A percentile compares a stretch with the other conserved stretches of the same genome.
phyloP scores from a whole-genome alignment of 805 yeast genomes.

The Yamadazyma paraphyllophila region DNA sequence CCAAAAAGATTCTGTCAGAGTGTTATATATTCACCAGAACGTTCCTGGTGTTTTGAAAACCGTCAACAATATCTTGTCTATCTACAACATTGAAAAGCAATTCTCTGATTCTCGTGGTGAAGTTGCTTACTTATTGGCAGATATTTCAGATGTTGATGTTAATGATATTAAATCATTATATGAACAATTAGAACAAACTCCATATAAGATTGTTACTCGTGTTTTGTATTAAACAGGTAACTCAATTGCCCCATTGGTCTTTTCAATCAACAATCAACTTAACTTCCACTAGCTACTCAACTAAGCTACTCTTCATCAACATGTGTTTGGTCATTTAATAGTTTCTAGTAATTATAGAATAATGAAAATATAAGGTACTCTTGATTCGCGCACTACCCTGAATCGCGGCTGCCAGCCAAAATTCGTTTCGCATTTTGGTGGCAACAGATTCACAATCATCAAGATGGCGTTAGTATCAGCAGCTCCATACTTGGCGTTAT shows the following conservation, averaged over 20 bases:
- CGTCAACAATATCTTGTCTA: constrained; percentile 91
- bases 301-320: no score
- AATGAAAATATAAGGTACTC: no score
- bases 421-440: constrained; percentile 7
- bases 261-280: no score
- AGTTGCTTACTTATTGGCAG: constrained; percentile 97
- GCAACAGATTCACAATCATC: constrained; percentile 5
- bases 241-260: no score
- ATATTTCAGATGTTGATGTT: constrained; percentile 79
- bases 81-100: constrained; percentile 96
- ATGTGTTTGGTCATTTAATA: no score
- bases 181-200: constrained; percentile 83
- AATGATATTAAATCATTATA: constrained; percentile 82
- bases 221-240: constrained; percentile 60
- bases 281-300: no score
- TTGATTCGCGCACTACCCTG: no score
- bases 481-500: constrained; percentile 85
- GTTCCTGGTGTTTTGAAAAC: constrained; percentile 98
- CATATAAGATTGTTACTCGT: constrained; percentile 88
- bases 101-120: constrained; percentile 96
- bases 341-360: no score
- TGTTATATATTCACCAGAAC: constrained; percentile 92
- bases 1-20: constrained; percentile 87
- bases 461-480: constrained; percentile 73
- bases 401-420: background rate